Evolutionary conservation across 805 yeast species (phyloP), one percentile per base, ranked within the genome.

Genomic region (Ogataea kodamae): DNA sequence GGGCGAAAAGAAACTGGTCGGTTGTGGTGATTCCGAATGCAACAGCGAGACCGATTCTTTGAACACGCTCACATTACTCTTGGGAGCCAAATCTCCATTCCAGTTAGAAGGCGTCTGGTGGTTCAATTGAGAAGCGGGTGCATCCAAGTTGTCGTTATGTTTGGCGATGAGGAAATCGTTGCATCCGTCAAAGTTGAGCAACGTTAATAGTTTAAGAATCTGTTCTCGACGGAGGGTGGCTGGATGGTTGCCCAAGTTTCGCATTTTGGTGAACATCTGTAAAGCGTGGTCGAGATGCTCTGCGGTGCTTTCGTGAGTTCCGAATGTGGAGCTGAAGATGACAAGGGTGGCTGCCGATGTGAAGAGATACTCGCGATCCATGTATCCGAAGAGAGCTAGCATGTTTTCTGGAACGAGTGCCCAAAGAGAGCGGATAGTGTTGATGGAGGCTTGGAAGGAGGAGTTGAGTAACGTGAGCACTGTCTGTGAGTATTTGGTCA

Each of bases 331-430:
- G 53, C 80, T 83, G 55, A 81, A 82, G 25, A 83, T 62, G 10
- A 82, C 74, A 28, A 82, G 59, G 0, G 92, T 82, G 5, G 84
- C 81, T 3, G 89, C 77, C 0, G 89, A 75, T 0, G 88, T 82
- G 55, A 81, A 83, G 15, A 83, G 61, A 51, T 83, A 83, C 50
- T 83, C 94, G 48, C 94, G 67, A 52, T 83, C 94, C 90, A 83
- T 82, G 66, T 85, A 83, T 2, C 94, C 92, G 60, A 83, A 83
- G 26, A 82, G 57, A 1, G 94, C 90, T n/a, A 83, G 79, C 87
- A 81, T 80, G 45, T 81, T 81, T 37, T 79, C 83, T 0, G 83
- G 85, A 52, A 79, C 65, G 28, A 83, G 61, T 0, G 81, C 78
- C 90, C 90, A 82, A 3, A 83, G 61, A 1, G 82, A 75, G 43